These are phyloP conservation scores for Microsporum audouinii DNA, from an alignment of 2,329 filamentous ascomycete genomes.

Conservation along the genomic window DNA sequence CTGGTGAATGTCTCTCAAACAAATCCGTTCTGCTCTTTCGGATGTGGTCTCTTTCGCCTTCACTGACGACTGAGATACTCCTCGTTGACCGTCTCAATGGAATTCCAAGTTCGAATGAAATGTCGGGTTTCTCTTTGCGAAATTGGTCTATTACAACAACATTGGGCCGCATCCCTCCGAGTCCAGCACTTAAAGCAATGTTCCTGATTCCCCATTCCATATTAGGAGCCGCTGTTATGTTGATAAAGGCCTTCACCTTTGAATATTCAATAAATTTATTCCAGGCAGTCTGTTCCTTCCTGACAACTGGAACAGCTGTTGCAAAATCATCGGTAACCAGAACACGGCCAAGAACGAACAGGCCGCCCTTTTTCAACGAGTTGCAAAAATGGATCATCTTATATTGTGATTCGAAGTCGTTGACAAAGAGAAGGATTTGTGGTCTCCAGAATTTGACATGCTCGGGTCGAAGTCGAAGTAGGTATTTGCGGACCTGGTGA, in stretches of 20 bases:
- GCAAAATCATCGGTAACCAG: slow-evolving; percentile 77
- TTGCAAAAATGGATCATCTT: slow-evolving; percentile 85
- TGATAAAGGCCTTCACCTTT: slow-evolving; percentile 79
- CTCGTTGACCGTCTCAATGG: background rate
- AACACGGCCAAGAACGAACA: slow-evolving; percentile 79
- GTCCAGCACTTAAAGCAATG: slow-evolving; percentile 64
- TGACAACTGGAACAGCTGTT: slow-evolving; percentile 66
- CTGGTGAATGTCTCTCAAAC: slow-evolving; percentile 5
- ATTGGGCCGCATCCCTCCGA: slow-evolving; percentile 82
- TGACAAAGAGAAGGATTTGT: slow-evolving; percentile 73
- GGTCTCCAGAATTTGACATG: slow-evolving; percentile 92
- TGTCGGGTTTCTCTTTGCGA: slow-evolving; percentile 26
- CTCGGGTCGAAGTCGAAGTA: slow-evolving; percentile 70
- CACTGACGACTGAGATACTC: slow-evolving; percentile 16
- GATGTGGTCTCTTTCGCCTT: background rate
- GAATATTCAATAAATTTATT: slow-evolving; percentile 78
- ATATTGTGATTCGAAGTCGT: slow-evolving; percentile 69
- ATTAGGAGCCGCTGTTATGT: slow-evolving; percentile 69
- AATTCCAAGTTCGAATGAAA: background rate
- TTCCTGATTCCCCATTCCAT: slow-evolving; percentile 80
- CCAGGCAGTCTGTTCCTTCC: slow-evolving; percentile 70
- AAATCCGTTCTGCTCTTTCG: background rate
- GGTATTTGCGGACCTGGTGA: slow-evolving; percentile 75
- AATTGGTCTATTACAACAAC: slow-evolving; percentile 73
- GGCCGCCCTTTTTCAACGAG: slow-evolving; percentile 72